phyloP scores from a whole-genome alignment of 2,329 filamentous ascomycete genomes.

The Setomelanomma holmii region DNA sequence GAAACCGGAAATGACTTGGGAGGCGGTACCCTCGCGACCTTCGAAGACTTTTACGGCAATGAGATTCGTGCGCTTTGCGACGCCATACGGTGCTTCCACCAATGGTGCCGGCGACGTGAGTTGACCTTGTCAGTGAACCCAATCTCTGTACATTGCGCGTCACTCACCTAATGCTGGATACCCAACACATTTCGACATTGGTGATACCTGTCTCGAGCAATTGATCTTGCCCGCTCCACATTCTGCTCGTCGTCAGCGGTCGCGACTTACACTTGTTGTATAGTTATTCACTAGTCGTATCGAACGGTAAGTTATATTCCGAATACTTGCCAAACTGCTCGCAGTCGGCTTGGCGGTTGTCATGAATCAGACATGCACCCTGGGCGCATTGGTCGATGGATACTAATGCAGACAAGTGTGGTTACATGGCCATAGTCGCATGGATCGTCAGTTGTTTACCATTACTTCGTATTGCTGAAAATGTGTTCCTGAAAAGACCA shows the following conservation, averaged over 20 bases:
- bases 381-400: background rate
- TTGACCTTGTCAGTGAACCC: background rate
- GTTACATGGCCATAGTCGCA: background rate
- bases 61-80: background rate
- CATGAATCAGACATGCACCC: conserved; percentile 2
- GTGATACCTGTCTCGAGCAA: conserved; percentile 8
- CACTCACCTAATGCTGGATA: conserved; percentile 9
- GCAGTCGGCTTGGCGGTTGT: conserved; percentile 7
- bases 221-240: conserved; percentile 10
- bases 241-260: conserved; percentile 1
- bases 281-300: conserved; percentile 5
- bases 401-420: conserved; percentile 1
- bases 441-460: background rate
- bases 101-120: background rate
- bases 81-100: background rate
- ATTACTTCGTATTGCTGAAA: background rate
- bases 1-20: background rate
- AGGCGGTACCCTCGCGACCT: background rate
- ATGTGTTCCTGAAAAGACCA: background rate
- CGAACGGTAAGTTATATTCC: conserved; percentile 5
- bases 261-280: background rate
- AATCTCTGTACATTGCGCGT: no score
- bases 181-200: conserved; percentile 1
- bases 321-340: conserved; percentile 10
- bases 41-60: background rate